Conservation (phyloP, 768 basidiomycete genomes). For the Lactarius hengduanensis region DNA sequence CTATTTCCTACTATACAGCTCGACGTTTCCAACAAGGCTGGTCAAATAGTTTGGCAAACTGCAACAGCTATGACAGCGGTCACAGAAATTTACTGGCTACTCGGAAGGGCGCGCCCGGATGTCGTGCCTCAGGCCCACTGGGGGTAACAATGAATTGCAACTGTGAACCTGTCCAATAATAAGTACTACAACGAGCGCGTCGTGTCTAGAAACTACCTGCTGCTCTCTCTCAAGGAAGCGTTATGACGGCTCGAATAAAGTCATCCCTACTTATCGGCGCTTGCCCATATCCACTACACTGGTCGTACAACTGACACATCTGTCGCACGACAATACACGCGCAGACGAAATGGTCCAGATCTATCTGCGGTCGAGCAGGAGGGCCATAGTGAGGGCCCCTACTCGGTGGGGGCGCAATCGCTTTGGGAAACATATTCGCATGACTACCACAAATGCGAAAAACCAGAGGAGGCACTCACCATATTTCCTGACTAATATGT, state of each 20-base stretch:
- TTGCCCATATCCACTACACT: background rate
- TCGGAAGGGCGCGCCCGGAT: too few relatives aligned
- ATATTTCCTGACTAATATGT: conserved; percentile 17
- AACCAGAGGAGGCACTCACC: background rate
- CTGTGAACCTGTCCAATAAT: too few relatives aligned
- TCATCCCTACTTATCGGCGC: conserved; percentile 11
- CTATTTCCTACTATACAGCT: too few relatives aligned
- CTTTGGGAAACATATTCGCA: background rate
- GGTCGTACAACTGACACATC: conserved; percentile 13
- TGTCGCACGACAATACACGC: conserved; percentile 8
- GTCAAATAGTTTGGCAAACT: too few relatives aligned
- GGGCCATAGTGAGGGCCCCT: background rate
- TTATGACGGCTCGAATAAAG: conserved; percentile 9
- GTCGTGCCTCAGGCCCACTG: too few relatives aligned
- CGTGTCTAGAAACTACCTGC: background rate
- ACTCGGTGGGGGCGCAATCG: background rate
- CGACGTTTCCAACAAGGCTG: too few relatives aligned
- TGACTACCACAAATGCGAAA: background rate
- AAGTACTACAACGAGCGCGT: background rate
- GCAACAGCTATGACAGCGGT: too few relatives aligned
- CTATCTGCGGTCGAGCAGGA: background rate
- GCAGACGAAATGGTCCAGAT: conserved; percentile 18
- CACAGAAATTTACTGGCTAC: too few relatives aligned
- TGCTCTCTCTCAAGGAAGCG: conserved; percentile 11
- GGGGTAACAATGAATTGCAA: too few relatives aligned